Percentiles rank a stretch among this genome's conserved stretches.
These are phyloP conservation scores for Microbotryum intermedium DNA, from an alignment of 1,284 basidiomycete genomes.

Conservation along the genomic window DNA sequence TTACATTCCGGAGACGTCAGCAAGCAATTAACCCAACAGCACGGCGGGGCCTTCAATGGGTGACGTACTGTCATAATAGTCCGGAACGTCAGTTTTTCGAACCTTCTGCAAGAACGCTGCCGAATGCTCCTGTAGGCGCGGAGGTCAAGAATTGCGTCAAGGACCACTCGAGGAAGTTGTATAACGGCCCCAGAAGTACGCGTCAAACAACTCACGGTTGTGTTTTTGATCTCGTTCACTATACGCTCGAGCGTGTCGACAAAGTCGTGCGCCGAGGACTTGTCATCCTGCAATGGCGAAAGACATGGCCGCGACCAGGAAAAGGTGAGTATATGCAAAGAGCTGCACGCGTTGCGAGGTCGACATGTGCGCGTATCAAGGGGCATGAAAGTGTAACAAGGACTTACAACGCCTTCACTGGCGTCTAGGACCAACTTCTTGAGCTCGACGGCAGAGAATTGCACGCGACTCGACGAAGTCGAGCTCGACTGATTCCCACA, in stretches of 20 bases:
- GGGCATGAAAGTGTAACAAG: background rate
- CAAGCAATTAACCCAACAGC: no score
- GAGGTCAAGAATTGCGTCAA: conserved; percentile 27
- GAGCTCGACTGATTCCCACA: no score
- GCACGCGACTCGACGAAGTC: background rate
- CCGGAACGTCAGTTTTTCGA: conserved; percentile 68
- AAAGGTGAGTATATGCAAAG: background rate
- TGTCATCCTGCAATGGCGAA: conserved; percentile 44
- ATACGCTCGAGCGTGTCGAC: conserved; percentile 84
- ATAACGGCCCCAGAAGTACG: conserved; percentile 52
- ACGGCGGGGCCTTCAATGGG: background rate
- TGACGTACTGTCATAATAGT: conserved; percentile 78
- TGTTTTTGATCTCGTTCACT: conserved; percentile 61
- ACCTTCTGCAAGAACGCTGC: conserved; percentile 83
- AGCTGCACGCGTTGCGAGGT: background rate
- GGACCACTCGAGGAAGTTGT: background rate
- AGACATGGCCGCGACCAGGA: no score
- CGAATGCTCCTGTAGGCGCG: conserved; percentile 47
- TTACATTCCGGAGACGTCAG: conserved; percentile 4
- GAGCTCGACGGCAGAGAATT: conserved; percentile 20
- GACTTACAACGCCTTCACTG: conserved; percentile 27
- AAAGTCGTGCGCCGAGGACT: conserved; percentile 75
- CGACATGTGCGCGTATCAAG: background rate
- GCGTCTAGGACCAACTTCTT: conserved; percentile 29
- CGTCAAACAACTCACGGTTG: conserved; percentile 20